phyloP scores from a whole-genome alignment of 2,329 filamentous ascomycete species.

The Paracoccidioides lutzii region DNA sequence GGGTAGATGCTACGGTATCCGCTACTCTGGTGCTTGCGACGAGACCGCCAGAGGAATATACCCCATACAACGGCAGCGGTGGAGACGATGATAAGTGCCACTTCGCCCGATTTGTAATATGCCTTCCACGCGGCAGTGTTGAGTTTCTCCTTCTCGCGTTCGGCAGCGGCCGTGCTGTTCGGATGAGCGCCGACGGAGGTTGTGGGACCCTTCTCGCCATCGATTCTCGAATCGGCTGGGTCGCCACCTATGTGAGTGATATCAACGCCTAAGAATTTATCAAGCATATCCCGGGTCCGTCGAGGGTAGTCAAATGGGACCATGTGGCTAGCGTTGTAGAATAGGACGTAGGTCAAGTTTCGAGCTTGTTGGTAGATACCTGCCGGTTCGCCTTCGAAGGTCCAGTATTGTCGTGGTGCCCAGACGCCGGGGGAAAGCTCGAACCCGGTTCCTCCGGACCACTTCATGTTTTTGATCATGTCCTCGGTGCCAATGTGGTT shows the following conservation, averaged over 20 bases:
- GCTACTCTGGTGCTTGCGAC: slow-evolving; percentile 36
- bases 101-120: slow-evolving; percentile 76
- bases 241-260: slow-evolving; percentile 74
- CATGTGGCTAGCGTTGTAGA: slow-evolving; percentile 96
- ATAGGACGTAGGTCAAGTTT: slow-evolving; percentile 89
- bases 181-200: slow-evolving; percentile 64
- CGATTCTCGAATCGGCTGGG: slow-evolving; percentile 66
- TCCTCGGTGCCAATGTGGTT: slow-evolving; percentile 92
- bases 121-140: slow-evolving; percentile 78
- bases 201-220: slow-evolving; percentile 69
- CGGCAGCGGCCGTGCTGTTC: slow-evolving; percentile 53
- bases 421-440: slow-evolving; percentile 74
- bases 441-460: slow-evolving; percentile 86
- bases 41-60: slow-evolving; percentile 50
- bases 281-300: slow-evolving; percentile 85
- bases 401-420: slow-evolving; percentile 89
- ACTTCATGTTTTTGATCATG: slow-evolving; percentile 77
- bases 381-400: slow-evolving; percentile 73
- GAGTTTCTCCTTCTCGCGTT: slow-evolving; percentile 58
- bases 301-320: slow-evolving; percentile 88
- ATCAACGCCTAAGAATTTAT: slow-evolving; percentile 88
- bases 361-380: slow-evolving; percentile 91
- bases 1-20: slow-evolving; percentile 31
- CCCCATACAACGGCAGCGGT: slow-evolving; percentile 63
- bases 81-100: slow-evolving; percentile 68